phyloP scores from a whole-genome alignment of 2,329 filamentous ascomycete genomes.

The Monosporascus sp. region DNA sequence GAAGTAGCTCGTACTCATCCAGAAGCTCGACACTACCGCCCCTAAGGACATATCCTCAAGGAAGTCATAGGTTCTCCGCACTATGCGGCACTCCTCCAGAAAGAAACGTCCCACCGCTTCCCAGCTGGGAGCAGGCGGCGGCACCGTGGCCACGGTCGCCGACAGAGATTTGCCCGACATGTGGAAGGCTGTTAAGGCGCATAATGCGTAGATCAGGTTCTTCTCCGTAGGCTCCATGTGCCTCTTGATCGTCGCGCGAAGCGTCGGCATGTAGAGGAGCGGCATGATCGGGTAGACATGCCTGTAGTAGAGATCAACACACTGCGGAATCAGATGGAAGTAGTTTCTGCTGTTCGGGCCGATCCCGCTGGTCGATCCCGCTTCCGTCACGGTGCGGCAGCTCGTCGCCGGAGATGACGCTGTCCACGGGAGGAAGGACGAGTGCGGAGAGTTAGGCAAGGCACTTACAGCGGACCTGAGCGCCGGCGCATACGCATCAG shows the following conservation, averaged over 20 bases:
- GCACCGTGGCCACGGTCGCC: not conserved
- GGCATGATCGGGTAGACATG: conserved; percentile 63
- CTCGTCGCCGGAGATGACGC: conserved; percentile 20
- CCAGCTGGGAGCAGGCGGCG: conserved; percentile 31
- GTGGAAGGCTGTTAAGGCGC: conserved; percentile 48
- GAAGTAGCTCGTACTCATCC: conserved; percentile 56
- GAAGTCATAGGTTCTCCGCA: conserved; percentile 53
- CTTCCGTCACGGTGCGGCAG: conserved; percentile 28
- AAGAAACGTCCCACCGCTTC: conserved; percentile 50
- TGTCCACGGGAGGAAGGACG: not conserved
- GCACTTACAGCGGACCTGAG: not conserved
- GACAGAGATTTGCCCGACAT: conserved; percentile 41
- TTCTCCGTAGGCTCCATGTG: conserved; percentile 33
- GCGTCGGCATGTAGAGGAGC: conserved; percentile 52
- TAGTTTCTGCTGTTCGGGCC: conserved; percentile 36
- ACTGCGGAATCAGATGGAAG: conserved; percentile 46
- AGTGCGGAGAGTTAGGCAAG: not conserved
- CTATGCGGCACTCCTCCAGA: conserved; percentile 52
- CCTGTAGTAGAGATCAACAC: conserved; percentile 57
- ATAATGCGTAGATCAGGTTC: conserved; percentile 51
- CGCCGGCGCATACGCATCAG: not conserved
- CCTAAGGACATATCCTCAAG: conserved; percentile 49
- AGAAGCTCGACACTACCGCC: conserved; percentile 59
- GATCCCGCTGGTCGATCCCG: conserved; percentile 37
- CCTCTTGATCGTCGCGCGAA: conserved; percentile 44